Conservation (phyloP, 108 stramenopile genomes). For the Tribonema minus region DNA sequence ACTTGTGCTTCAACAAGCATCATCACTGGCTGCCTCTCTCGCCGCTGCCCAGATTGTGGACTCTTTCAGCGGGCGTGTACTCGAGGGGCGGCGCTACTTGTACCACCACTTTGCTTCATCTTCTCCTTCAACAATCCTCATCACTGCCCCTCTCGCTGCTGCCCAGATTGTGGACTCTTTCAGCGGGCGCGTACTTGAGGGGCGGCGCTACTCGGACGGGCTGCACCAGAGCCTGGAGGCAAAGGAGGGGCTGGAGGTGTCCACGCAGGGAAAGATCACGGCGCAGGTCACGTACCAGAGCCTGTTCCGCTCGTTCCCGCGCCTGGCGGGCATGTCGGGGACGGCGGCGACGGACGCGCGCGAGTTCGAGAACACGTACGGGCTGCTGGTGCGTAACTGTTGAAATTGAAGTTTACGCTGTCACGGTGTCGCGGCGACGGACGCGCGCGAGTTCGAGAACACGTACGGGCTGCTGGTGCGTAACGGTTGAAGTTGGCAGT, state of each 20-base stretch:
- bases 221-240: slow-evolving; percentile 93
- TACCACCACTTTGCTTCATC: too few species aligned
- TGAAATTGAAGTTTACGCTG: too few species aligned
- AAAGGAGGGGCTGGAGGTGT: slow-evolving; percentile 67
- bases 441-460: slow-evolving; percentile 75
- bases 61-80: slow-evolving; percentile 85
- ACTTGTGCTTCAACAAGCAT: too few species aligned
- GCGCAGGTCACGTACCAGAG: slow-evolving; percentile 94
- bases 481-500: too few species aligned
- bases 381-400: slow-evolving; percentile 61
- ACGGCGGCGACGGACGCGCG: slow-evolving; percentile 80
- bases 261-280: slow-evolving; percentile 63
- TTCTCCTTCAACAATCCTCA: too few species aligned
- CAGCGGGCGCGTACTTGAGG: slow-evolving; percentile 88
- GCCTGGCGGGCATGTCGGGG: slow-evolving; percentile 87
- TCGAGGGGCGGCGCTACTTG: slow-evolving; percentile 90
- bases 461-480: slow-evolving; percentile 79
- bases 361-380: slow-evolving; percentile 80
- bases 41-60: too few species aligned
- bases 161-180: slow-evolving; percentile 91
- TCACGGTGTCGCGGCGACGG: slow-evolving; percentile 85
- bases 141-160: too few species aligned
- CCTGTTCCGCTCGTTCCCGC: slow-evolving; percentile 81
- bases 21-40: too few species aligned
- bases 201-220: slow-evolving; percentile 88